A percentile compares a stretch with the other conserved stretches of the same genome.
Conservation (phyloP, 768 basidiomycete species). For the Pholiota microspora region DNA sequence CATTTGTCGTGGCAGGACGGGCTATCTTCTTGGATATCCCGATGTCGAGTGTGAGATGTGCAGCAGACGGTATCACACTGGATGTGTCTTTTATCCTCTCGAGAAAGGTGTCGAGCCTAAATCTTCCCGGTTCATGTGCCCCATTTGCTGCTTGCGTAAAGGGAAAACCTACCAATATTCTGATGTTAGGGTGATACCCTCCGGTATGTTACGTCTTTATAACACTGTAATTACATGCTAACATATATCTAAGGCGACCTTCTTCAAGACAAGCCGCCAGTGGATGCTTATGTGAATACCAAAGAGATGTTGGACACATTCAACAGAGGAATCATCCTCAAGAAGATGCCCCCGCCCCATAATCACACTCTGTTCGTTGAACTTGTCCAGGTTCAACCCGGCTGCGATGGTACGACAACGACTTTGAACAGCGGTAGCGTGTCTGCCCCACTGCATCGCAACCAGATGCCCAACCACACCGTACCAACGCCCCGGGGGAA, state of each 20-base stretch:
- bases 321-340: conserved; percentile 71
- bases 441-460: conserved; percentile 20
- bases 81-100: conserved; percentile 71
- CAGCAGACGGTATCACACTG: conserved; percentile 64
- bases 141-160: conserved; percentile 76
- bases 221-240: background rate
- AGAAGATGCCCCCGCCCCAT: conserved; percentile 61
- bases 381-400: conserved; percentile 61
- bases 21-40: conserved; percentile 58
- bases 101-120: conserved; percentile 33
- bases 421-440: conserved; percentile 19
- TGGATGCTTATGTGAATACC: conserved; percentile 67
- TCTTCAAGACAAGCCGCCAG: conserved; percentile 42
- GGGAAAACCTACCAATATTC: conserved; percentile 69
- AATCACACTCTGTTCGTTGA: conserved; percentile 74
- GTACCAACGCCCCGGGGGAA: conserved; percentile 15
- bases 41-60: conserved; percentile 69
- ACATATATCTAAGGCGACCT: conserved; percentile 17
- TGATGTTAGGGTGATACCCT: conserved; percentile 69
- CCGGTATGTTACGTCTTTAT: conserved; percentile 26
- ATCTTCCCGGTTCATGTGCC: conserved; percentile 60
- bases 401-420: conserved; percentile 33
- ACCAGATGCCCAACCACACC: conserved; percentile 14
- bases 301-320: conserved; percentile 72
- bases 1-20: conserved; percentile 72